These are phyloP conservation scores for Kurtzmaniella quercitrusa DNA, from an alignment of 1,139 yeast species.

Conservation along the genomic window DNA sequence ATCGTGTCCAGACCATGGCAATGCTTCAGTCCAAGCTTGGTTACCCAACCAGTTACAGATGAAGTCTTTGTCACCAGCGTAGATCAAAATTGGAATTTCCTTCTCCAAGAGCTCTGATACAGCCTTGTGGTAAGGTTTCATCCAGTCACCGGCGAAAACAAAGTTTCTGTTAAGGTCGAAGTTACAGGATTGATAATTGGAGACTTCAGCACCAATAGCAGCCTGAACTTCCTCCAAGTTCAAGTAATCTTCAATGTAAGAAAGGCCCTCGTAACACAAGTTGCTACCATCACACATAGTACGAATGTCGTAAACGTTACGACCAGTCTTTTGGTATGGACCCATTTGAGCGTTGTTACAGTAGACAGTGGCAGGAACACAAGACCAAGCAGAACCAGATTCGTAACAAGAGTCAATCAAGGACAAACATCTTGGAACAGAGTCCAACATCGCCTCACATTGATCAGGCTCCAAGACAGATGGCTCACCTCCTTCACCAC, in stretches of 20 bases:
- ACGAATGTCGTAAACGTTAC: conserved; percentile 91
- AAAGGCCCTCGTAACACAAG: conserved; percentile 59
- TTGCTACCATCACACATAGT: conserved; percentile 74
- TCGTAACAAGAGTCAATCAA: conserved; percentile 81
- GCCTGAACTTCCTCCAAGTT: conserved; percentile 46
- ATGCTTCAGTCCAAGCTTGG: conserved; percentile 72
- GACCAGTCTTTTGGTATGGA: conserved; percentile 87
- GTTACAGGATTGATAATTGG: conserved; percentile 78
- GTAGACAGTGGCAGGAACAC: conserved; percentile 91
- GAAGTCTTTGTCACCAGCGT: conserved; percentile 85
- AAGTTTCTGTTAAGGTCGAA: conserved; percentile 80
- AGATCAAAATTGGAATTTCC: conserved; percentile 66
- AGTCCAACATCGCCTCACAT: conserved; percentile 70
- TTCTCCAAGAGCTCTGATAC: conserved; percentile 54
- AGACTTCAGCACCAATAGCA: conserved; percentile 92
- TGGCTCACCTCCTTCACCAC: conserved; percentile 89
- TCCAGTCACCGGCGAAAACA: conserved; percentile 86
- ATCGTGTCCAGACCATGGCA: conserved; percentile 62
- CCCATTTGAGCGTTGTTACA: conserved; percentile 86
- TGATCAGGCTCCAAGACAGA: conserved; percentile 75
- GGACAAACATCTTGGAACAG: conserved; percentile 76
- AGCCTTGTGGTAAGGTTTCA: conserved; percentile 78
- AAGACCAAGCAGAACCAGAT: conserved; percentile 74
- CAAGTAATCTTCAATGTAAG: conserved; percentile 31
- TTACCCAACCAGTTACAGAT: conserved; percentile 88